Evolutionary conservation across 306 rosid species (phyloP), one percentile per base, ranked within the genome.

Genomic region (Prunus fruticosa): DNA sequence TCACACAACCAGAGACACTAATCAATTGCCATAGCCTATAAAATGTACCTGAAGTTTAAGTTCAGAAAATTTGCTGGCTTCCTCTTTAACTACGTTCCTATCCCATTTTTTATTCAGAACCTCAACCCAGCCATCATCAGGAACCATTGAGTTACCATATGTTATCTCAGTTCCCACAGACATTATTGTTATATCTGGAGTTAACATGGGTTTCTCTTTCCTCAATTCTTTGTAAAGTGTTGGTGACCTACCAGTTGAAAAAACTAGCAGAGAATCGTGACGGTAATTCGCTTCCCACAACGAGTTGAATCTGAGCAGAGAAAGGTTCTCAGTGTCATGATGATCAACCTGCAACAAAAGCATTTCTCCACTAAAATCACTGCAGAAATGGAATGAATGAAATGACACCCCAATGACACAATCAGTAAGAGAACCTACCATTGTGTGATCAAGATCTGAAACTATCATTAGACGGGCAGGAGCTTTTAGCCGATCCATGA

Each of bases 121-220:
- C 80, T 91, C 88, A 80, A 84, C 88, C 99, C 99, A 95, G 25
- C 97, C 97, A 45, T 87, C 87, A 82, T 95, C 99, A 0, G 97
- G 97, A 53, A 87, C 87, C 99, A 96, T 89, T 4, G 82, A 56
- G 58, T 76, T 87, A 10, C 98, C 97, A 76, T 92, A 96, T 47
- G 98, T 92, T 80, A 96, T 96, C 93, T 96, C 99, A 49, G 99
- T 96, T 67, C 99, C 99, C 57, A 96, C 99, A 46, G 99, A 96
- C 97, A 88, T 91, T 71, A 92, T 91, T 38, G 97, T 81, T 80
- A 96, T 91, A 83, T 96, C 98, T 2, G 97, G 99, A 67, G 97
- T 96, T 78, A 96, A 82, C 98, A 96, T 87, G 71, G 99, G 99
- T 85, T 90, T 96, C 85, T 96, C 90, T 71, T 86, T 88, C 87